Base-by-base conservation (phyloP, 2,329 filamentous ascomycete genomes). In the Penicillium oxalicum region DNA sequence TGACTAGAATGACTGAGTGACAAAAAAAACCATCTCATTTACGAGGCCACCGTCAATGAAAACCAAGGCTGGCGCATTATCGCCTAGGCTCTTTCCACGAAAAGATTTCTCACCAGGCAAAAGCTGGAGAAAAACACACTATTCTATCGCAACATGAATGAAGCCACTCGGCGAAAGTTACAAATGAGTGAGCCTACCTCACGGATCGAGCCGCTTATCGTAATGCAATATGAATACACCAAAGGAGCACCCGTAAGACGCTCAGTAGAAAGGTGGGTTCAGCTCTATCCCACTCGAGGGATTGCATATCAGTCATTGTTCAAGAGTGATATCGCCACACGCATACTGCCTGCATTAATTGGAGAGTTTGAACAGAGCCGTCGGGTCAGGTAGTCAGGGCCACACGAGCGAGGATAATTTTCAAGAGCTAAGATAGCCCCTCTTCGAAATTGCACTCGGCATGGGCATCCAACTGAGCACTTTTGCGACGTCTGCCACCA, bases 291-390 rank as follows among this genome's bases (percentile, higher is more conserved):
- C 8, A 44, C 43, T 4, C 33, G 47, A n/a, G 27, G 51, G 1
- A 27, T 56, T 9, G 25, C 46, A 12, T 44, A 49, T 8, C 46
- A 41, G 28, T 29, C 32, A 13, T 13, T 39, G 4, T 36, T 36
- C 9, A 48, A 43, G 6, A 44, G 44, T 18, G 50, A 48, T 24
- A 38, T 53, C 26, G 44, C 33, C 13, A 56, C 53, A 12, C 46
- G 49, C 33, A 53, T 52, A 6, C 34, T 50, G 8, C n/a, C 42
- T 1, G 26, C 32, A 12, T 55, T 55, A 8, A 34, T 26, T 11
- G 45, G 50, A 3, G 57, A 55, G 18, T 2, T 38, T 52, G n/a
- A 58, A 57, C 18, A 52, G 50, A 25, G 54, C 47, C 32, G 50
- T 51, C 27, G 54, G 50, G 36, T 47, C 25, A 45, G 54, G 56